phyloP scores from a whole-genome alignment of 352 stramenopile species.

The Phytophthora sansomeana region DNA sequence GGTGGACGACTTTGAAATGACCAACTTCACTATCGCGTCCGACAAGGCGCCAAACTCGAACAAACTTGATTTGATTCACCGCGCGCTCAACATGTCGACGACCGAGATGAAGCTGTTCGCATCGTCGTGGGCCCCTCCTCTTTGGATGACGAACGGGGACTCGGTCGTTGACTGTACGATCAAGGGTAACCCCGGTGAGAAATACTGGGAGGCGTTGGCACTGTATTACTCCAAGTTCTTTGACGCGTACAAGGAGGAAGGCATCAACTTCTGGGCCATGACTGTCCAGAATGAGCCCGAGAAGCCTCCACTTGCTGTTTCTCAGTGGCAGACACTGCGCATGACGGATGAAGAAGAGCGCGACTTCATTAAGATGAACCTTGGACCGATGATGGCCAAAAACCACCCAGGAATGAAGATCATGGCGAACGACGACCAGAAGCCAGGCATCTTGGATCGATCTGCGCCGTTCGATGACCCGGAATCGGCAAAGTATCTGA shows the following conservation, averaged over 20 bases:
- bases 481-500: conserved; percentile 62
- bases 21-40: conserved; percentile 71
- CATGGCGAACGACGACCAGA: conserved; percentile 83
- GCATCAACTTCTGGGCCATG: conserved; percentile 70
- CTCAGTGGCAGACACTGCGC: conserved; percentile 55
- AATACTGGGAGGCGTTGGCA: conserved; percentile 64
- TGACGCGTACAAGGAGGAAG: conserved; percentile 60
- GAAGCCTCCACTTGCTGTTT: conserved; percentile 38
- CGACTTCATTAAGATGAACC: conserved; percentile 71
- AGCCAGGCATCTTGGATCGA: conserved; percentile 51
- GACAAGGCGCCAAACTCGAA: conserved; percentile 52
- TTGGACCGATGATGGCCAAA: conserved; percentile 64
- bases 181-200: conserved; percentile 44
- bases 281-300: conserved; percentile 84
- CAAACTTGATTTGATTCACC: conserved; percentile 51
- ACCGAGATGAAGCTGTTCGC: conserved; percentile 63
- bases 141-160: conserved; percentile 81
- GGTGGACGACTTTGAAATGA: conserved; percentile 44
- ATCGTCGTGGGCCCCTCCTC: conserved; percentile 74
- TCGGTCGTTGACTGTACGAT: conserved; percentile 50
- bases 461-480: conserved; percentile 42
- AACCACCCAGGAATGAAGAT: conserved; percentile 78
- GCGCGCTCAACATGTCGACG: conserved; percentile 35
- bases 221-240: conserved; percentile 87
- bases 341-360: conserved; percentile 40